Conservation (phyloP, 1,284 basidiomycete species). For the Ceratorhiza oryzae-sativae region DNA sequence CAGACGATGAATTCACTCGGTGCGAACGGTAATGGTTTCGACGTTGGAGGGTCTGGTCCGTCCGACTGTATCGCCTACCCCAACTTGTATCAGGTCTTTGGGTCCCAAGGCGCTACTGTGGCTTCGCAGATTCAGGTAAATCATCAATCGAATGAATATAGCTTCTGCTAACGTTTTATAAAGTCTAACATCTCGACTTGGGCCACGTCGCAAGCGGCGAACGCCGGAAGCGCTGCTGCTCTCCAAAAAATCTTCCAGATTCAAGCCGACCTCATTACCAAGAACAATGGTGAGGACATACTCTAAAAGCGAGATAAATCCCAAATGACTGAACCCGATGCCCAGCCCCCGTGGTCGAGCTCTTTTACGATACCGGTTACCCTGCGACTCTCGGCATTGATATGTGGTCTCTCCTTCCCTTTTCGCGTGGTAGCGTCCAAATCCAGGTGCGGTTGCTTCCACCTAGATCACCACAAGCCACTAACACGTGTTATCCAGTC, state of each 20-base stretch:
- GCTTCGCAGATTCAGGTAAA: constrained; percentile 12
- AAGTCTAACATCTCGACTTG: constrained; percentile 46
- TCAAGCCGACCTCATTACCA: constrained; percentile 57
- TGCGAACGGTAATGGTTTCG: constrained; percentile 39
- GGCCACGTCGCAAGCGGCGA: constrained; percentile 55
- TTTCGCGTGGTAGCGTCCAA: constrained; percentile 60
- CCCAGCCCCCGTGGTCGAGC: constrained; percentile 58
- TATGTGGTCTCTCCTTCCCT: constrained; percentile 63
- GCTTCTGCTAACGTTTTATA: constrained; percentile 46
- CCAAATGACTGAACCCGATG: constrained; percentile 9
- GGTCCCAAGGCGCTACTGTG: background rate
- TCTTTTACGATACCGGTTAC: constrained; percentile 54
- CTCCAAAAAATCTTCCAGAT: constrained; percentile 55
- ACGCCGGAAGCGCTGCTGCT: constrained; percentile 53
- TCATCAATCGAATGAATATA: constrained; percentile 49
- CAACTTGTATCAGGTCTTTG: constrained; percentile 55
- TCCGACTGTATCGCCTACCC: constrained; percentile 58
- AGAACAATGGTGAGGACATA: constrained; percentile 52
- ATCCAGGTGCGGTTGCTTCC: constrained; percentile 53
- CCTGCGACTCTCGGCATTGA: constrained; percentile 58
- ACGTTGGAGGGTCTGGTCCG: constrained; percentile 52
- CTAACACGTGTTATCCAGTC: constrained; percentile 48
- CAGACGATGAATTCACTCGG: constrained; percentile 37
- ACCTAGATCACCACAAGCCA: background rate
- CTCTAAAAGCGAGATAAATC: constrained; percentile 27